These are phyloP conservation scores for Enteropsectra breve DNA, from an alignment of 371 early-diverging fungal genomes.

Conservation along the genomic window DNA sequence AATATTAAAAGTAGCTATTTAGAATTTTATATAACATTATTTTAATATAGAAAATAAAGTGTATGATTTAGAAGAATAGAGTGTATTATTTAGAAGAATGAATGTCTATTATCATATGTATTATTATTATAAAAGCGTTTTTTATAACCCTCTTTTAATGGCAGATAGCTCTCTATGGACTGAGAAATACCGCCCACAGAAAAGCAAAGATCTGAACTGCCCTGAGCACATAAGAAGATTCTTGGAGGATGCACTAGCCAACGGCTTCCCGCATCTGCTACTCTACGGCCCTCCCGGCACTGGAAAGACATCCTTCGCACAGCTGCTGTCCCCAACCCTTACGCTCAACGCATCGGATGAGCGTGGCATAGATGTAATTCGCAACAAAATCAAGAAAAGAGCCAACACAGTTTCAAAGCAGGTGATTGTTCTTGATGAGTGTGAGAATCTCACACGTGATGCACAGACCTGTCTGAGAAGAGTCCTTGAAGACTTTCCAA, in stretches of 20 bases:
- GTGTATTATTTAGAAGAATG: too few relatives aligned
- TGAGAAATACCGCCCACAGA: conserved; percentile 60
- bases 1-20: too few relatives aligned
- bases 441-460: conserved; percentile 60
- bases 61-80: too few relatives aligned
- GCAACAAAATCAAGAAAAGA: conserved; percentile 66
- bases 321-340: conserved; percentile 70
- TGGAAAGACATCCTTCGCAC: conserved; percentile 92
- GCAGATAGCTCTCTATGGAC: conserved; percentile 57
- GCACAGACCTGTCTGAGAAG: conserved; percentile 60
- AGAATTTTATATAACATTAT: too few relatives aligned
- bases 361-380: conserved; percentile 58
- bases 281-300: conserved; percentile 97
- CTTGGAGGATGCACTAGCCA: conserved; percentile 16
- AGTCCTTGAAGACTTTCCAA: conserved; percentile 57
- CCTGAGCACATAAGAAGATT: conserved; percentile 47
- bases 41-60: too few relatives aligned
- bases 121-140: too few relatives aligned
- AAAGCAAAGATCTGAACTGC: conserved; percentile 32
- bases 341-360: conserved; percentile 60
- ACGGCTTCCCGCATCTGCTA: conserved; percentile 76
- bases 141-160: too few relatives aligned
- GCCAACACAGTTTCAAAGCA: conserved; percentile 46
- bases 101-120: too few relatives aligned
- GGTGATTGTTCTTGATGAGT: conserved; percentile 60